Conservation (phyloP, 1,284 basidiomycete species). For the Termitomyces sp. region DNA sequence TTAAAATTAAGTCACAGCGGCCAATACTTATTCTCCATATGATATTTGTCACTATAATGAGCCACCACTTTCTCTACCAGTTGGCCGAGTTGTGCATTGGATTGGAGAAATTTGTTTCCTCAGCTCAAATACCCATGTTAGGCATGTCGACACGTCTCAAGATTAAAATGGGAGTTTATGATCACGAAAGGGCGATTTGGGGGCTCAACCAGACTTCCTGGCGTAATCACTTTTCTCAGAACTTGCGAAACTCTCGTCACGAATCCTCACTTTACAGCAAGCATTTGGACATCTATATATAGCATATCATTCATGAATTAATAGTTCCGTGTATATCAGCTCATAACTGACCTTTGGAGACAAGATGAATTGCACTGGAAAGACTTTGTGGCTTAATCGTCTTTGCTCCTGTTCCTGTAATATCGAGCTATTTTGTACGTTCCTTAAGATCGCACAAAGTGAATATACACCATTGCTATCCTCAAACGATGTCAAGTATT, state of each 20-base stretch:
- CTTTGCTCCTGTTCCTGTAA: neutral
- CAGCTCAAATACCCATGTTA: neutral
- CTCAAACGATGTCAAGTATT: too few species aligned
- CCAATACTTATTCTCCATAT: slow-evolving; percentile 3
- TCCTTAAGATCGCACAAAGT: neutral
- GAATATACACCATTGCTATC: too few species aligned
- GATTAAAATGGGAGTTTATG: neutral
- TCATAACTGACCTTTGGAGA: neutral
- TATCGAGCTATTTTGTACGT: neutral
- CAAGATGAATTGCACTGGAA: neutral
- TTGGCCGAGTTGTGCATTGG: neutral
- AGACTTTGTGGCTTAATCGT: neutral
- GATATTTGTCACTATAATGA: neutral
- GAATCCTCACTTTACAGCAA: neutral
- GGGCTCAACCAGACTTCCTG: neutral
- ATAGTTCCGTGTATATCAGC: neutral
- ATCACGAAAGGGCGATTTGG: neutral
- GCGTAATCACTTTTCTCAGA: neutral
- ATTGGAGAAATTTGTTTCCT: neutral
- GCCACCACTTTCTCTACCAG: neutral
- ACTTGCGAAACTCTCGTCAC: neutral
- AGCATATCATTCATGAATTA: neutral
- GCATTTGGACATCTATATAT: neutral
- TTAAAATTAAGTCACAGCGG: neutral
- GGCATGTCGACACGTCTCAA: neutral